Evolutionary conservation across 2,329 filamentous ascomycete species (phyloP).

Genomic region (Fusarium foetens): DNA sequence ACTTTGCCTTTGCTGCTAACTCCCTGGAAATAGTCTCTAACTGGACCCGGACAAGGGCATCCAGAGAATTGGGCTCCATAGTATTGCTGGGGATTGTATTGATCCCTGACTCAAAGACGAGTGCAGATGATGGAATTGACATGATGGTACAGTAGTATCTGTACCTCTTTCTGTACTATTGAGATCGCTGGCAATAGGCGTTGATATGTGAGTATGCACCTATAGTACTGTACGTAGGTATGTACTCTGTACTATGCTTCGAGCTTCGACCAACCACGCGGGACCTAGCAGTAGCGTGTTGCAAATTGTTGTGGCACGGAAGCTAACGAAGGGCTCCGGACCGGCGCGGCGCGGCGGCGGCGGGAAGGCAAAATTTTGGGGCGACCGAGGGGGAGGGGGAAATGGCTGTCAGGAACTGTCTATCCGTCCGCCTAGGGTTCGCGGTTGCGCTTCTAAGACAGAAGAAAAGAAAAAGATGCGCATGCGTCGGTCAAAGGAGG

Average conservation of each 20-base stretch:
- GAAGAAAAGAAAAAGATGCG: constrained; percentile 42
- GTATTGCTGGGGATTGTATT: constrained; percentile 27
- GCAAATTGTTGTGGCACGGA: constrained; percentile 40
- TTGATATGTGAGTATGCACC: constrained; percentile 15
- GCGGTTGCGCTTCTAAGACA: constrained; percentile 37
- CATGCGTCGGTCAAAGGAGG: constrained; percentile 29
- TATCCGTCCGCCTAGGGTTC: constrained; percentile 22
- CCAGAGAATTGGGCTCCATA: constrained; percentile 37
- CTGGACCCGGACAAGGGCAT: constrained; percentile 45
- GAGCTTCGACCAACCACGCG: constrained; percentile 41
- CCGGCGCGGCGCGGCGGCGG: constrained; percentile 41
- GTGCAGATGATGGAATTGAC: constrained; percentile 43
- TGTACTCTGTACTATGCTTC: constrained; percentile 29
- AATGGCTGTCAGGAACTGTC: constrained; percentile 13
- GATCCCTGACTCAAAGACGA: constrained; percentile 47
- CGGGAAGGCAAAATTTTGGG: constrained; percentile 39
- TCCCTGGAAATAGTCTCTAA: constrained; percentile 42
- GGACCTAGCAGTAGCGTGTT: constrained; percentile 40
- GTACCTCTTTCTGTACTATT: constrained; percentile 20
- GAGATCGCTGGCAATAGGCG: constrained; percentile 31
- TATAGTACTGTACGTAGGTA: constrained; percentile 16
- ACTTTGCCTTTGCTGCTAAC: constrained; percentile 33
- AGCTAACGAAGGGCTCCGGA: constrained; percentile 40
- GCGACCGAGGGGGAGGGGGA: constrained; percentile 21
- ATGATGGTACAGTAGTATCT: constrained; percentile 30